Base-by-base conservation (phyloP, 1,139 yeast genomes). In the Yamadazyma sp. region DNA sequence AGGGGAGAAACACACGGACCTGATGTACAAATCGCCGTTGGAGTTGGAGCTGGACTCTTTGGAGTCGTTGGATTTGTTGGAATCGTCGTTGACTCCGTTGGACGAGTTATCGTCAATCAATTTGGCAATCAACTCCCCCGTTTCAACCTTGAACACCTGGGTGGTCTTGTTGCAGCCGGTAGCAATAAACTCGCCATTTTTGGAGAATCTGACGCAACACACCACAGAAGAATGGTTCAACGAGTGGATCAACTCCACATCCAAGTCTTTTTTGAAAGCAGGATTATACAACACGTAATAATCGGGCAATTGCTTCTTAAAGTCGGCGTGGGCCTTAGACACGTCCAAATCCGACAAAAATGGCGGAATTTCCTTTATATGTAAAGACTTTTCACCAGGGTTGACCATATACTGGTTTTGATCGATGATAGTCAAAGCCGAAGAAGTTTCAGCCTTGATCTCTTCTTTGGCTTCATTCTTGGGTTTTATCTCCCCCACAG, bases 161-260 rank as follows among this genome's bases (percentile, higher is more conserved):
- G 97, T 95, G 31, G 95, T 81, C 59, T 92, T 88, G 68, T 92
- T 92, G 69, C 97, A 90, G 32, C 98, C 98, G 17, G 98, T 92
- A 17, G 98, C 98, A 53, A 92, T 76, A 59, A 78, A 87, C 64
- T 87, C 86, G 47, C 97, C 97, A 61, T 89, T 96, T 51, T 82
- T 82, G 46, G 92, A 84, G 69, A 92, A 92, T 46, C 95, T 76
- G 40, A 92, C 97, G 65, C 98, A 92, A 68, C 98, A 92, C 40
- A 90, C 97, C 32, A 90, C 97, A 2, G 95, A 86, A 15, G 89
- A 78, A 66, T 92, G 97, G 57, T 87, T 95, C 52, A 90, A 76
- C 10, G 96, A 85, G 58, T 87, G 95, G 51, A 90, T 86, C 51
- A 90, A 73, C 36, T 89, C 95, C 37, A 90, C 92, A 56, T 90